Percentiles rank a stretch among this genome's conserved stretches.
These are phyloP conservation scores for Xerocomellus chrysenteron DNA, from an alignment of 768 basidiomycete species.

Conservation along the genomic window DNA sequence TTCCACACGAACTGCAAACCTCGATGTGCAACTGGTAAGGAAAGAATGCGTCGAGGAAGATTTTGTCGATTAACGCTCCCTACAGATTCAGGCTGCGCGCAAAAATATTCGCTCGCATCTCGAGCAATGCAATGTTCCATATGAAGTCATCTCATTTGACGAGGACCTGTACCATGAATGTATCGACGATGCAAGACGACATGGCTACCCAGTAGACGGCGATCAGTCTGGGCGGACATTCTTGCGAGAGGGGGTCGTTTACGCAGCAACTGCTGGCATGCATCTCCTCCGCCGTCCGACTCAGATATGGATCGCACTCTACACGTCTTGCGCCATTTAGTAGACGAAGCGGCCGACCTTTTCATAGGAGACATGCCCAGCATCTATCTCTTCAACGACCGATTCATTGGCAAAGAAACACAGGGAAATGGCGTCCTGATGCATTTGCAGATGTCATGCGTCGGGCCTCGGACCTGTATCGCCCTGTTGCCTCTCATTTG, in stretches of 20 bases:
- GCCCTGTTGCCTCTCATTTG: slow-evolving; percentile 31
- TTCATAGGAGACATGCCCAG: slow-evolving; percentile 20
- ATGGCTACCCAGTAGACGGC: slow-evolving; percentile 29
- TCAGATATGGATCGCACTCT: slow-evolving; percentile 37
- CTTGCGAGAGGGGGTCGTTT: slow-evolving; percentile 33
- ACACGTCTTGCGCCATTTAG: slow-evolving; percentile 38
- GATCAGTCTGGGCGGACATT: slow-evolving; percentile 26
- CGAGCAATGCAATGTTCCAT: slow-evolving; percentile 14
- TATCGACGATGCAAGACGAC: slow-evolving; percentile 17
- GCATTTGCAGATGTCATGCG: slow-evolving; percentile 34
- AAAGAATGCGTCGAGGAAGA: background rate
- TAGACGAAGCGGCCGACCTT: slow-evolving; percentile 36
- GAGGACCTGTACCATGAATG: slow-evolving; percentile 22
- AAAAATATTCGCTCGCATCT: slow-evolving; percentile 16
- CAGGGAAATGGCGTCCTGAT: slow-evolving; percentile 34
- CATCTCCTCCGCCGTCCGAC: slow-evolving; percentile 27
- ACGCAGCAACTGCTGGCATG: slow-evolving; percentile 23
- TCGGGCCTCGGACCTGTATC: slow-evolving; percentile 30
- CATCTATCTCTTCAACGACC: slow-evolving; percentile 35
- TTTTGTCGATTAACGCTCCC: background rate
- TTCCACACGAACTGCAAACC: background rate
- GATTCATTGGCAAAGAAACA: slow-evolving; percentile 26
- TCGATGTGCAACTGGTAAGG: slow-evolving; percentile 16
- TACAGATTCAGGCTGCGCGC: slow-evolving; percentile 11
- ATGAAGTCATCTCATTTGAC: slow-evolving; percentile 13